A percentile compares a stretch with the other conserved stretches of the same genome.
Evolutionary conservation across 371 early-diverging fungal genomes (phyloP).

Genomic region (Circinella umbellata): DNA sequence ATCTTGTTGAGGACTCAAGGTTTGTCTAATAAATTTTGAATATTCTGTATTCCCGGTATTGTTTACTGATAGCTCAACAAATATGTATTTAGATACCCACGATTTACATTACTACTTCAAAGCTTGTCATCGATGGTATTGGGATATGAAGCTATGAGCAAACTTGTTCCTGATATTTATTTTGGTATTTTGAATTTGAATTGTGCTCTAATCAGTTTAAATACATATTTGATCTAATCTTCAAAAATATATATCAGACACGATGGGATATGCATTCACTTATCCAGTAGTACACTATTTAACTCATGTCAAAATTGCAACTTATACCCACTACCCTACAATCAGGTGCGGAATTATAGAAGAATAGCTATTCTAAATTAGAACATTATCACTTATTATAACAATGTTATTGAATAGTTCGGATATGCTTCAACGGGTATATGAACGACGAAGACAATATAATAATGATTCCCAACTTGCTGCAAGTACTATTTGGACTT

Average conservation of each 20-base stretch:
- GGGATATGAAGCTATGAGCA: constrained; percentile 77
- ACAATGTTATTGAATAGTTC: constrained; percentile 51
- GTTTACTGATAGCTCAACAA: no score
- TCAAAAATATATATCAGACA: constrained; percentile 58
- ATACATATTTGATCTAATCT: neutral
- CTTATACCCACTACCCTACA: constrained; percentile 96
- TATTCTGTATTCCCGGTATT: neutral
- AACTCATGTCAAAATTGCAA: constrained; percentile 67
- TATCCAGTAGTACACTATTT: constrained; percentile 81
- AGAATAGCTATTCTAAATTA: neutral
- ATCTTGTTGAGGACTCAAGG: constrained; percentile 73
- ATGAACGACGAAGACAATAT: constrained; percentile 65
- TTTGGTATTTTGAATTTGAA: constrained; percentile 57
- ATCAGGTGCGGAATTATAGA: constrained; percentile 63
- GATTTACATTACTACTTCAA: constrained; percentile 87
- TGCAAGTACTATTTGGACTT: constrained; percentile 59
- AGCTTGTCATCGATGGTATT: constrained; percentile 82
- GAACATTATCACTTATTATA: neutral
- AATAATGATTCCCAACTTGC: constrained; percentile 70
- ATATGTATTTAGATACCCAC: constrained; percentile 61
- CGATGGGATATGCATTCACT: constrained; percentile 94
- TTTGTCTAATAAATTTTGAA: constrained; percentile 20
- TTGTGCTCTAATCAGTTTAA: neutral
- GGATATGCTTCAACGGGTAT: constrained; percentile 91
- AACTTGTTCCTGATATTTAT: constrained; percentile 81